A percentile compares a stretch with the other conserved stretches of the same genome.
phyloP scores from a whole-genome alignment of 2,329 filamentous ascomycete genomes.

The Apiospora marii region DNA sequence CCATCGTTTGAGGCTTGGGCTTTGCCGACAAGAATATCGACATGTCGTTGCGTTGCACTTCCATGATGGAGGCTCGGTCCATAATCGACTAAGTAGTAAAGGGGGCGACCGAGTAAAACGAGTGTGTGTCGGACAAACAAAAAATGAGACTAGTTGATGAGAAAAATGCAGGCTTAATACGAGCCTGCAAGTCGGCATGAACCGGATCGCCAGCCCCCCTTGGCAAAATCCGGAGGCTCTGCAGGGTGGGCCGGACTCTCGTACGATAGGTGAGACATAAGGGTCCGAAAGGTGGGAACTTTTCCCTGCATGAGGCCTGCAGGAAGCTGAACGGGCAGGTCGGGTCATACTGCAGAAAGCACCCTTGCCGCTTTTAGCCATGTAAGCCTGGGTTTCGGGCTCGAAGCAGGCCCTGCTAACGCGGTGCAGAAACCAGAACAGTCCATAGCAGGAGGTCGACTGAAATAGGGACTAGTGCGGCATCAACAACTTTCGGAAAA shows the following conservation, averaged over 20 bases:
- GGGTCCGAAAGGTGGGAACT: neutral
- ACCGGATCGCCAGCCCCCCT: neutral
- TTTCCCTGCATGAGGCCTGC: neutral
- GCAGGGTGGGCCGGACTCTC: neutral
- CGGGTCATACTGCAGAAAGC: neutral
- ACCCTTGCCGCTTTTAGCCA: neutral
- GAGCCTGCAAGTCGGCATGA: neutral
- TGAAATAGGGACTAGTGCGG: too few species aligned
- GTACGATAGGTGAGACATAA: neutral
- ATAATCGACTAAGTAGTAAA: neutral
- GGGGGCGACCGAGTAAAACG: neutral
- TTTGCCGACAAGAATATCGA: neutral
- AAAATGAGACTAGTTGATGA: neutral
- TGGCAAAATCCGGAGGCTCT: neutral
- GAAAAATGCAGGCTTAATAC: neutral
- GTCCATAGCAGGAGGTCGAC: too few species aligned
- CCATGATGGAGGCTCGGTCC: neutral
- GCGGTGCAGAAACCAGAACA: too few species aligned
- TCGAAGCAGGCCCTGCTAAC: too few species aligned
- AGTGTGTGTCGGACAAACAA: neutral
- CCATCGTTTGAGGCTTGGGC: neutral
- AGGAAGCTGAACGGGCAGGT: neutral
- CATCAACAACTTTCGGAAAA: too few species aligned
- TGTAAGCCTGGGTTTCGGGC: neutral
- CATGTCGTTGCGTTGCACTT: neutral